A percentile compares a stretch with the other conserved stretches of the same genome.
phyloP scores from a whole-genome alignment of 2,329 filamentous ascomycete genomes.

The Xylaria polymorpha region DNA sequence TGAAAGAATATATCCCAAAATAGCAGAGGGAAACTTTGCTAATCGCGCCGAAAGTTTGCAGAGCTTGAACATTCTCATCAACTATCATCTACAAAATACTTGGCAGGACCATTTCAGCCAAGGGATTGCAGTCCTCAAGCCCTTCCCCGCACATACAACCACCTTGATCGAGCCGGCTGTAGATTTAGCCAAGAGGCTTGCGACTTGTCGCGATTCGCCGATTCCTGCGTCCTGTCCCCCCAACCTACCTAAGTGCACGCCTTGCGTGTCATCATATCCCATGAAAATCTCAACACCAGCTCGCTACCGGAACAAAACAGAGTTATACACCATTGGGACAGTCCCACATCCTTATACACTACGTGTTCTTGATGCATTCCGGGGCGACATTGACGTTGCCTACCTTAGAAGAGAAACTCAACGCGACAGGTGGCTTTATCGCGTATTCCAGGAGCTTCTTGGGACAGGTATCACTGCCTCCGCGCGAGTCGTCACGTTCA shows the following conservation, averaged over 20 bases:
- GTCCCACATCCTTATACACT: slow-evolving; percentile 94
- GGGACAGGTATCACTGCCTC: slow-evolving; percentile 71
- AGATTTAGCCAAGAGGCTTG: slow-evolving; percentile 79
- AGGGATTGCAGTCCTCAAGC: slow-evolving; percentile 85
- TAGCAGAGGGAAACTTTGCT: slow-evolving; percentile 71
- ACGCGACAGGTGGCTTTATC: slow-evolving; percentile 82
- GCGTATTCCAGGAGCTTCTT: slow-evolving; percentile 76
- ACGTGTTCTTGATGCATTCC: slow-evolving; percentile 72
- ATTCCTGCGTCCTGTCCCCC: slow-evolving; percentile 85
- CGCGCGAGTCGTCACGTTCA: slow-evolving; percentile 78
- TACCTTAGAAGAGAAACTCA: slow-evolving; percentile 75
- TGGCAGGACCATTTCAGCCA: slow-evolving; percentile 84
- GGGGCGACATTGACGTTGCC: slow-evolving; percentile 68
- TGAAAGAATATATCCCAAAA: slow-evolving; percentile 71
- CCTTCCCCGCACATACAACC: slow-evolving; percentile 79
- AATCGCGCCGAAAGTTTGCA: slow-evolving; percentile 70
- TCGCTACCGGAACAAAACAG: slow-evolving; percentile 76
- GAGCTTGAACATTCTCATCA: slow-evolving; percentile 79
- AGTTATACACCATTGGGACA: slow-evolving; percentile 82
- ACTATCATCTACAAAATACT: slow-evolving; percentile 83
- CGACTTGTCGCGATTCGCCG: slow-evolving; percentile 78
- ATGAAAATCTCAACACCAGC: slow-evolving; percentile 75
- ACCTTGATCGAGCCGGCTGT: slow-evolving; percentile 76
- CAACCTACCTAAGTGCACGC: slow-evolving; percentile 77
- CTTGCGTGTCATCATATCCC: slow-evolving; percentile 74